A percentile compares a stretch with the other conserved stretches of the same genome.
Evolutionary conservation across 2,329 filamentous ascomycete genomes (phyloP).

Genomic region (Thermothelomyces thermophilus): DNA sequence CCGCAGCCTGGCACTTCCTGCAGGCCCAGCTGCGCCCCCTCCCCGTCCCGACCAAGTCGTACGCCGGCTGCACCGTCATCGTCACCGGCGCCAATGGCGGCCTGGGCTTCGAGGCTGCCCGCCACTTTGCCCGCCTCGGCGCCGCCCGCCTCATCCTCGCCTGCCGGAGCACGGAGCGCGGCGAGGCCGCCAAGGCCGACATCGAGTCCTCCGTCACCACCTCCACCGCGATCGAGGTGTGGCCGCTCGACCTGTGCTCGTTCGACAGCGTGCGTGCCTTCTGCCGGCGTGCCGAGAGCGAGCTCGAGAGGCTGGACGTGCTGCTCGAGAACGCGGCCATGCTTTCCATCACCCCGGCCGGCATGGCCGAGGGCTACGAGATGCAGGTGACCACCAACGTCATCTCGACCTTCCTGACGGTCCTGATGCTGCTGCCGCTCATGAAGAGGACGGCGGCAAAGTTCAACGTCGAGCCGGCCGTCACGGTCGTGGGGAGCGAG

Average conservation of each 20-base stretch:
- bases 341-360: conserved; percentile 10
- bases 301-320: conserved; percentile 36
- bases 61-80: conserved; percentile 28
- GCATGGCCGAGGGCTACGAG: conserved; percentile 36
- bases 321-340: conserved; percentile 39
- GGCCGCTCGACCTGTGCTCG: conserved; percentile 42
- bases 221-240: conserved; percentile 39
- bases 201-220: conserved; percentile 27
- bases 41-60: conserved; percentile 21
- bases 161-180: conserved; percentile 32
- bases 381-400: conserved; percentile 41
- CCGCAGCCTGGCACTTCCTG: conserved; percentile 16
- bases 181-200: conserved; percentile 33
- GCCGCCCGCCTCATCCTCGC: conserved; percentile 35
- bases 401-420: conserved; percentile 40
- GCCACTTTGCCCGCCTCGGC: conserved; percentile 33
- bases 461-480: conserved; percentile 24
- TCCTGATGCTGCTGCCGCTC: conserved; percentile 37
- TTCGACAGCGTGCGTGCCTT: conserved; percentile 43
- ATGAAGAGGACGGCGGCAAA: conserved; percentile 32
- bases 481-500: conserved; percentile 37
- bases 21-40: conserved; percentile 9
- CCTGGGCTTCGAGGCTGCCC: conserved; percentile 34
- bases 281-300: conserved; percentile 20
- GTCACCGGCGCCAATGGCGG: conserved; percentile 36